Conservation (phyloP, 306 rosid species). For the Oemleria cerasiformis region DNA sequence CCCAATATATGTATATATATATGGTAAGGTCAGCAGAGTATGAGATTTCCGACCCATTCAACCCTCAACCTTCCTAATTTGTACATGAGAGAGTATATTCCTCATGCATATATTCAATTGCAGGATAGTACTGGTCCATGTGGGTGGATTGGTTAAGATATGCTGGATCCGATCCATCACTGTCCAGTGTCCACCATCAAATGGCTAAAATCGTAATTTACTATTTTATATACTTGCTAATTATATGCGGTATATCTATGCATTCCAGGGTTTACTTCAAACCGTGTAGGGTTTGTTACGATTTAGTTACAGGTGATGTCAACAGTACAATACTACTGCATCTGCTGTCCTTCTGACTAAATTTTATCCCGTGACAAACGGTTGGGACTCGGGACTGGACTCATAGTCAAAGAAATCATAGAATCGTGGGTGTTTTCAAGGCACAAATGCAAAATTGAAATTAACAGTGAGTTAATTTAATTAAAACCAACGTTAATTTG, state of each 20-base stretch:
- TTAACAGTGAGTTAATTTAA: too few relatives aligned
- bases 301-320: constrained; percentile 22
- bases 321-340: neutral
- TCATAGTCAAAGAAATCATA: too few relatives aligned
- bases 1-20: too few relatives aligned
- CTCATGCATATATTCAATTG: neutral
- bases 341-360: constrained; percentile 33
- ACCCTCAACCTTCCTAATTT: neutral
- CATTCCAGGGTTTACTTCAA: neutral
- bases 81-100: neutral
- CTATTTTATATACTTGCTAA: neutral
- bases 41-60: neutral
- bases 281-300: constrained; percentile 15
- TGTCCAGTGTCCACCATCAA: neutral
- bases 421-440: too few relatives aligned
- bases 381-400: constrained; percentile 41
- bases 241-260: neutral
- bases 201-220: constrained; percentile 4
- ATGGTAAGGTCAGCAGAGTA: neutral
- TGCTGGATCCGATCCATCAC: neutral
- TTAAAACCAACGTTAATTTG: too few relatives aligned
- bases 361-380: constrained; percentile 55
- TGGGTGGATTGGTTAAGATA: neutral
- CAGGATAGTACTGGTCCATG: too few relatives aligned
- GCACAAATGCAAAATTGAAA: too few relatives aligned